Base-by-base conservation (phyloP, 305 asterid species). In the Ajuga reptans region DNA sequence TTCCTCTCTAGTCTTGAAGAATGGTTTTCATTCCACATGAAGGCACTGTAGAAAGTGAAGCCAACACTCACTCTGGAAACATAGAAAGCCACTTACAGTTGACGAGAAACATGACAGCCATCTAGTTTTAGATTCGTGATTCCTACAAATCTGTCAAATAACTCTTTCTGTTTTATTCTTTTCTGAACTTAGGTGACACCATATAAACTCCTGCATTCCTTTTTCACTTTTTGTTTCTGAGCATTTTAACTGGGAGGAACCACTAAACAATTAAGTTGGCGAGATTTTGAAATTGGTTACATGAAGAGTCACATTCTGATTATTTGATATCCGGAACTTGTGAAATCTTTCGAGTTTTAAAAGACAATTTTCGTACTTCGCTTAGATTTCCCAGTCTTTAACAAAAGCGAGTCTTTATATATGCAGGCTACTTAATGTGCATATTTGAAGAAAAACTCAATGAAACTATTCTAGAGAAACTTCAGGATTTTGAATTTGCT, bases 351-450 rank as follows among this genome's bases (percentile, higher is more conserved):
- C n/a, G 49, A 33, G 24, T 57, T 75, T 66, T 29, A 12, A 21
- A 47, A 37, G 52, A 71, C 41, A 24, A 27, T 16, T 51, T 63
- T 71, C 33, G n/a, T 53, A 75, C 56, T 68, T 51, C 62, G 21
- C 65, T 56, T 51, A 47, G 16, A 67, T 49, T 56, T 53, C 9
- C 14, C 18, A 10, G 33, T 34, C 37, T 37, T 49, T n/a, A 61
- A 75, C 12, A 42, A 54, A 51, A 14, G 21, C 6, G 56, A 10
- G 36, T 68, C 49, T 75, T 70, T 57, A 45, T 59, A 16, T 60
- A 51, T 77, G 83, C 89, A 92, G 98, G 98, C 62, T 92, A 90
- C 97, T 83, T 92, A 75, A 79, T 92, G 92, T 88, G 97, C 83
- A 82, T 92, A 77, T 88, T 80, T 82, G 87, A 81, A 76, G 92